Evolutionary conservation across 73 alveolate species (phyloP).

Genomic region (Tetrahymena thermophila): DNA sequence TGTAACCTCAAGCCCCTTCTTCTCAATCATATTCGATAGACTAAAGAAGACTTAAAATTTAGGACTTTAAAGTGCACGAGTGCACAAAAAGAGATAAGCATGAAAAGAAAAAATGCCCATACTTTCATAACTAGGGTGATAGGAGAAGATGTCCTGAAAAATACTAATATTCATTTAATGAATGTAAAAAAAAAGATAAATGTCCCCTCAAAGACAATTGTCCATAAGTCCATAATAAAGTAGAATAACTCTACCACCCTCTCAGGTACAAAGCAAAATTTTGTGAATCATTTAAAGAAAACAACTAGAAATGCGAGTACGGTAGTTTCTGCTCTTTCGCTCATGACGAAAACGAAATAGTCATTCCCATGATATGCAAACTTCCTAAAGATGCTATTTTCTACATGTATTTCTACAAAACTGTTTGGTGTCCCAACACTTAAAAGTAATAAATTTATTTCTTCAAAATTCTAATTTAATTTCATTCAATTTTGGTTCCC

Average conservation of each 20-base stretch:
- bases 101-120: constrained; percentile 45
- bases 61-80: background rate
- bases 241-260: constrained; percentile 47
- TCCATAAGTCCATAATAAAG: constrained; percentile 40
- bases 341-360: constrained; percentile 16
- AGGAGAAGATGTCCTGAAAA: constrained; percentile 25
- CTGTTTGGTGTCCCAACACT: constrained; percentile 50
- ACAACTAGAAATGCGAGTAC: constrained; percentile 11
- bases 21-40: background rate
- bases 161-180: background rate
- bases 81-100: background rate
- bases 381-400: constrained; percentile 1
- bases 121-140: constrained; percentile 48
- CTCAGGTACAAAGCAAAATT: constrained; percentile 46
- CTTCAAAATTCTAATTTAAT: background rate
- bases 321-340: constrained; percentile 49
- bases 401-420: constrained; percentile 39
- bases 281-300: constrained; percentile 34
- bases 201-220: constrained; percentile 33
- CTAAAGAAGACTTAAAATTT: background rate
- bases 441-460: constrained; percentile 1
- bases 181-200: background rate
- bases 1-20: background rate
- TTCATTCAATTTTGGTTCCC: background rate
- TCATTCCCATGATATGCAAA: constrained; percentile 6